Percentiles rank a stretch among this genome's conserved stretches.
Evolutionary conservation across 1,284 basidiomycete species (phyloP).

Genomic region (Cutaneotrichosporon sp.): DNA sequence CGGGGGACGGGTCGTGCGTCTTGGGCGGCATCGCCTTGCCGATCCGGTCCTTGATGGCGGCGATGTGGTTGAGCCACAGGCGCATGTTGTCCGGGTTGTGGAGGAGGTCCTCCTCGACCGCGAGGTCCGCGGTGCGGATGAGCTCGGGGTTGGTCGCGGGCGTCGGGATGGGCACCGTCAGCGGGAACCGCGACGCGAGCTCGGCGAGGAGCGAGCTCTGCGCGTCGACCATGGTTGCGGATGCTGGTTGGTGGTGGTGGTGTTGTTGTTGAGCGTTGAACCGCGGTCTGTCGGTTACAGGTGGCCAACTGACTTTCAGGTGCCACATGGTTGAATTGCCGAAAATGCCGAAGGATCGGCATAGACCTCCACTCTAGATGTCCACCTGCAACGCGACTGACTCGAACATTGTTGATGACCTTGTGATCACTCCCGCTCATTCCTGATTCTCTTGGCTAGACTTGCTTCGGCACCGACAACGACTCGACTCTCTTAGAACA

Average conservation of each 20-base stretch:
- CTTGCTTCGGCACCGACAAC: slow-evolving; percentile 1
- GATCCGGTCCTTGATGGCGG: slow-evolving; percentile 67
- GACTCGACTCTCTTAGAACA: neutral
- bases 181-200: slow-evolving; percentile 63
- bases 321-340: slow-evolving; percentile 4
- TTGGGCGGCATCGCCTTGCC: slow-evolving; percentile 61
- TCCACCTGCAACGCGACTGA: slow-evolving; percentile 1
- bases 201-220: slow-evolving; percentile 37
- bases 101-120: slow-evolving; percentile 92
- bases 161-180: slow-evolving; percentile 80
- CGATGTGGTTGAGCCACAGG: slow-evolving; percentile 88
- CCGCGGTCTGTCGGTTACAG: neutral
- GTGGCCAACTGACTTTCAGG: neutral
- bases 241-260: slow-evolving; percentile 2
- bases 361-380: slow-evolving; percentile 12
- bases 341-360: slow-evolving; percentile 4
- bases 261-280: neutral
- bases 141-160: slow-evolving; percentile 76
- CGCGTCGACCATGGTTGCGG: slow-evolving; percentile 30
- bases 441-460: neutral
- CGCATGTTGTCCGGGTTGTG: slow-evolving; percentile 88
- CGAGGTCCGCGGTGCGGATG: slow-evolving; percentile 73
- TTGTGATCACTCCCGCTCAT: too few relatives aligned
- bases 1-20: slow-evolving; percentile 38
- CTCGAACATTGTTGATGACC: too few relatives aligned